Base-by-base conservation (phyloP, 225 moss, liverwort and hornwort genomes). In the Sphagnum tenellum region DNA sequence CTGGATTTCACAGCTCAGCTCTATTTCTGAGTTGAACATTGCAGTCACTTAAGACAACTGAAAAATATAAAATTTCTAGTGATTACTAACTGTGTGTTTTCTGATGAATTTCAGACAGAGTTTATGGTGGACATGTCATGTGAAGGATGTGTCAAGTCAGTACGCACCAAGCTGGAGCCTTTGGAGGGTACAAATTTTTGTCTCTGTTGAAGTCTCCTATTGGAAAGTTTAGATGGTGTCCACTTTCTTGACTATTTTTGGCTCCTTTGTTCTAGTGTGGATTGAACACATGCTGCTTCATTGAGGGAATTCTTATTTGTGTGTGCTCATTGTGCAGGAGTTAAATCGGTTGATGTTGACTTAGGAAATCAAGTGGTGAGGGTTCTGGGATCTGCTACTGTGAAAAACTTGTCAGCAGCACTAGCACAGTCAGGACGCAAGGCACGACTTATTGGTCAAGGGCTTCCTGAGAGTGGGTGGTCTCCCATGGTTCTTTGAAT, bases 81-180 rank as follows among this genome's bases (percentile, higher is more conserved):
- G 29, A 29, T 58, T 13, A 58, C 58, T 13, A 44, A 58, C 8
- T 58, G 44, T 58, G 58, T 7, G 46, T 12, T 54, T 13, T 54
- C 55, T 12, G 14, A 3, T 7, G 45, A 44, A 5, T 66, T 54
- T 29, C 84, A 91, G 94, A 95, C 95, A 64, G 95, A 95, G 77
- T 92, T 89, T 63, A 95, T 95, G 95, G 95, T 95, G 70, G 84
- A 95, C 65, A 92, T 95, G 92, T 82, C 77, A 57, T 95, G 95
- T 64, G 86, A 89, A 62, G 92, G 89, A 66, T 95, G 95, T 78
- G 92, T 88, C 48, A 85, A 88, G 65, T 89, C 91, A 52, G 88
- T 95, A 64, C 88, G 92, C 70, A 84, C 58, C 61, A 92, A 87
- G 77, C 66, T 95, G 72, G 95, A 89, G 81, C 86, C 89, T 13